A percentile compares a stretch with the other conserved stretches of the same genome.
Evolutionary conservation across 129 eudicot species (phyloP).

Genomic region (Centaurea solstitialis): DNA sequence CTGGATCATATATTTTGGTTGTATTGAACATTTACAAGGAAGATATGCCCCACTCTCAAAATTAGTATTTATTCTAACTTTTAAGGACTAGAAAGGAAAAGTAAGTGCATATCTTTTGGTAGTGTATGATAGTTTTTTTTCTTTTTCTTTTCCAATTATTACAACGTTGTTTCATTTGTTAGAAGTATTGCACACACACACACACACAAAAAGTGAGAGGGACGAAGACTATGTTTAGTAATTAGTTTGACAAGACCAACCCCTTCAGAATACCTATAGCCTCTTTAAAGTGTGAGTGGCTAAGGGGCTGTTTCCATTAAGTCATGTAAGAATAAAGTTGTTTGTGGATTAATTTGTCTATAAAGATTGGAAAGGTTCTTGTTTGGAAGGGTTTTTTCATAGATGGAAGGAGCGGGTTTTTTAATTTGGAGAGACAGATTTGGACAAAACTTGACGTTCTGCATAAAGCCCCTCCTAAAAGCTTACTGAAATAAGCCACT

Average conservation of each 20-base stretch:
- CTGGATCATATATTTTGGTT: not conserved
- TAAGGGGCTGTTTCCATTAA: too few relatives aligned
- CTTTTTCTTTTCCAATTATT: not conserved
- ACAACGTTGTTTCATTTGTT: not conserved
- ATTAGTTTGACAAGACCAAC: not conserved
- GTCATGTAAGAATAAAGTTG: too few relatives aligned
- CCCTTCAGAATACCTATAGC: not conserved
- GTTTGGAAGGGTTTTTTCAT: too few relatives aligned
- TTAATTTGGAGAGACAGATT: too few relatives aligned
- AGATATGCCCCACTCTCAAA: not conserved
- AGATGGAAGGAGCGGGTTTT: too few relatives aligned
- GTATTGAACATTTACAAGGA: not conserved
- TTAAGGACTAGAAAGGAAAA: not conserved
- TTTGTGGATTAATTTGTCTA: too few relatives aligned
- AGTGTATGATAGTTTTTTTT: not conserved
- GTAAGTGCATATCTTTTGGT: not conserved
- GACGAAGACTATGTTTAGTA: not conserved
- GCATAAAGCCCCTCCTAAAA: too few relatives aligned
- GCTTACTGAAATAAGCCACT: too few relatives aligned
- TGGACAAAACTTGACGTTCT: too few relatives aligned
- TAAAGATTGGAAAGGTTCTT: too few relatives aligned
- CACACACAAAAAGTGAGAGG: not conserved
- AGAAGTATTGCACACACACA: not conserved
- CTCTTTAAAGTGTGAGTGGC: not conserved
- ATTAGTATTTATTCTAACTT: not conserved